phyloP scores from a whole-genome alignment of 331 rosid species.

The Dryas integrifolia region DNA sequence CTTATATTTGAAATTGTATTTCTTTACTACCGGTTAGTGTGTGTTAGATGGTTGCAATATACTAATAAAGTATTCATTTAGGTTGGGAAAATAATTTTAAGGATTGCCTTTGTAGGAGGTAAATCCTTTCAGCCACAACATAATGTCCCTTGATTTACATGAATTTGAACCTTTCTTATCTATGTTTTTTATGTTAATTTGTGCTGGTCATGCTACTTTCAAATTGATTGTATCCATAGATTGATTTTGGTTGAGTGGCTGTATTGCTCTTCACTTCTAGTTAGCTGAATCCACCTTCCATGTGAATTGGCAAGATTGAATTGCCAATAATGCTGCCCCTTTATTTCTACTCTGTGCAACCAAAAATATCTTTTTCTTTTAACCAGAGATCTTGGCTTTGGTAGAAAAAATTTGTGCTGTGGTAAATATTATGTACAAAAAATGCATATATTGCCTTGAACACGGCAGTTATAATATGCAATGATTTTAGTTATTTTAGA shows the following conservation, averaged over 20 bases:
- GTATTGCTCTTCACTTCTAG: neutral
- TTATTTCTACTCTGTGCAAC: neutral
- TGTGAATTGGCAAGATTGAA: too few species aligned
- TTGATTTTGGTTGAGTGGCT: neutral
- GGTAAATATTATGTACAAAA: neutral
- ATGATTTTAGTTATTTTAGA: neutral
- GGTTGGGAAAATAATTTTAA: neutral
- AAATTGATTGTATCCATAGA: neutral
- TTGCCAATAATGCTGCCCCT: neutral
- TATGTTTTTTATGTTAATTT: neutral
- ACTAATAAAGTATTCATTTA: neutral
- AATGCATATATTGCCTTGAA: neutral
- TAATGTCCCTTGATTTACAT: neutral
- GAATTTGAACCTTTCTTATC: conserved; percentile 1
- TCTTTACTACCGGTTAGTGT: neutral
- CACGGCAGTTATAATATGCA: neutral
- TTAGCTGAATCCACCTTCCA: neutral
- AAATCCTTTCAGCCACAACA: neutral
- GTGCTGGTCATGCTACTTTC: neutral
- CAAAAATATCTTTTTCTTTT: neutral
- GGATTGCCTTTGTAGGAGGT: neutral
- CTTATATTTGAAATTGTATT: neutral
- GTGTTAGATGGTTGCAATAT: conserved; percentile 1
- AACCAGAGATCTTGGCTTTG: neutral
- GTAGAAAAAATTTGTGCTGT: neutral